Base-by-base conservation (phyloP, 1,284 basidiomycete genomes). In the Ceratobasidium sp. region DNA sequence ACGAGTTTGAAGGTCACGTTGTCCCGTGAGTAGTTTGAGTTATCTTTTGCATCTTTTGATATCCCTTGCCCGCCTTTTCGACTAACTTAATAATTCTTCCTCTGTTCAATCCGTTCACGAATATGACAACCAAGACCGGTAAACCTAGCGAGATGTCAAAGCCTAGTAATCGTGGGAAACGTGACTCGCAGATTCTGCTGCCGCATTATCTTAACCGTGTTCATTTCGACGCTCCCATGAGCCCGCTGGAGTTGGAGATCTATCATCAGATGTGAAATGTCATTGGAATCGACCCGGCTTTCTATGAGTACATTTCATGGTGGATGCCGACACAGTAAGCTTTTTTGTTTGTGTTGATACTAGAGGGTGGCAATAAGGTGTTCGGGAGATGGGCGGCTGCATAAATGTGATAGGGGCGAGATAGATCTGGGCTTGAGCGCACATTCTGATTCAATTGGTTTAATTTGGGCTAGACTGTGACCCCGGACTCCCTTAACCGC, bases 211-310 rank as follows among this genome's bases (percentile, higher is more conserved):
- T 99, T 76, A 98, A 98, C 82, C 86, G 93, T 57, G 96, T 98
- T 9, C 96, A 98, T 82, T 98, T 98, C 80, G 95, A 98, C 79
- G 85, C 91, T 1, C 92, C 96, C 0, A 98, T 99, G 97, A 91
- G 89, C 48, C 97, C 97, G 0, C 83, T 98, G 76, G 97, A 99
- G 81, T 85, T 99, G 64, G 97, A 99, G 81, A 92, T 98, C 75
- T 98, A 96, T 78, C 97, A 99, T 81, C 97, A 98, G 82, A 97
- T 98, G 93, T 90, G 96, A 76, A 98, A 98, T 78, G 95, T 98
- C 76, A n/a, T n/a, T n/a, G n/a, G n/a, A n/a, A n/a, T n/a, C n/a
- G n/a, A n/a, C n/a, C n/a, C n/a, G n/a, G n/a, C n/a, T n/a, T n/a
- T n/a, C n/a, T n/a, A n/a, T n/a, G n/a, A n/a, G n/a, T n/a, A n/a